phyloP scores from a whole-genome alignment of 768 basidiomycete genomes.

The Neoboletus brunneissimus region DNA sequence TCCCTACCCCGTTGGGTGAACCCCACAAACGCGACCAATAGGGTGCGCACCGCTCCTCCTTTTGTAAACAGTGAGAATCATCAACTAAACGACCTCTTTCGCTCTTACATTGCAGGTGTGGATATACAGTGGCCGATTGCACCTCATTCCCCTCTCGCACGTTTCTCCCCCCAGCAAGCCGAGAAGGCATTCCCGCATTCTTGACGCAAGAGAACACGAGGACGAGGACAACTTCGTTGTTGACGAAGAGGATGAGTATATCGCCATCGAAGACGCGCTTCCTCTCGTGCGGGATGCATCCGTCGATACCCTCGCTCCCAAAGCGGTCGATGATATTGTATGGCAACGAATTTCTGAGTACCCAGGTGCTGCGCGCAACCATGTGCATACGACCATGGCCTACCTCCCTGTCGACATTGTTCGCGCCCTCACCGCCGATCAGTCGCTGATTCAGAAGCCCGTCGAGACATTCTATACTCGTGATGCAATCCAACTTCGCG shows the following conservation, averaged over 20 bases:
- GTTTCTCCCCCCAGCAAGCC: slow-evolving; percentile 64
- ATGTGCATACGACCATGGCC: slow-evolving; percentile 74
- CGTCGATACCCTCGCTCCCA: slow-evolving; percentile 57
- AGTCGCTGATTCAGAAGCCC: slow-evolving; percentile 77
- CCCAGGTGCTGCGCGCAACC: slow-evolving; percentile 59
- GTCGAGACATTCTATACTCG: slow-evolving; percentile 94
- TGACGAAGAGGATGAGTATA: slow-evolving; percentile 47
- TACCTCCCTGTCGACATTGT: slow-evolving; percentile 81
- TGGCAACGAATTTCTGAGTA: slow-evolving; percentile 79
- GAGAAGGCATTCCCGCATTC: slow-evolving; percentile 44
- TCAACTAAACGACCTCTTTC: slow-evolving; percentile 29
- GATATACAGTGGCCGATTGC: slow-evolving; percentile 80
- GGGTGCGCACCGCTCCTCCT: slow-evolving; percentile 58
- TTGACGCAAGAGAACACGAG: slow-evolving; percentile 43
- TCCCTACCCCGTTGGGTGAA: slow-evolving; percentile 86
- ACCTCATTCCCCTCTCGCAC: slow-evolving; percentile 81
- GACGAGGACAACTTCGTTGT: slow-evolving; percentile 44
- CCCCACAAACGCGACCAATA: slow-evolving; percentile 87
- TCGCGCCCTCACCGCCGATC: slow-evolving; percentile 60
- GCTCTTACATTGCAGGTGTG: slow-evolving; percentile 67
- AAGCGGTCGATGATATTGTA: slow-evolving; percentile 58
- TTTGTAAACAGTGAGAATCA: slow-evolving; percentile 30
- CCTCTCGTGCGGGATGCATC: slow-evolving; percentile 53
- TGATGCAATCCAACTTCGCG: slow-evolving; percentile 85
- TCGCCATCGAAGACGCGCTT: slow-evolving; percentile 62